Evolutionary conservation across 768 basidiomycete genomes (phyloP).

Genomic region (Imleria badia): DNA sequence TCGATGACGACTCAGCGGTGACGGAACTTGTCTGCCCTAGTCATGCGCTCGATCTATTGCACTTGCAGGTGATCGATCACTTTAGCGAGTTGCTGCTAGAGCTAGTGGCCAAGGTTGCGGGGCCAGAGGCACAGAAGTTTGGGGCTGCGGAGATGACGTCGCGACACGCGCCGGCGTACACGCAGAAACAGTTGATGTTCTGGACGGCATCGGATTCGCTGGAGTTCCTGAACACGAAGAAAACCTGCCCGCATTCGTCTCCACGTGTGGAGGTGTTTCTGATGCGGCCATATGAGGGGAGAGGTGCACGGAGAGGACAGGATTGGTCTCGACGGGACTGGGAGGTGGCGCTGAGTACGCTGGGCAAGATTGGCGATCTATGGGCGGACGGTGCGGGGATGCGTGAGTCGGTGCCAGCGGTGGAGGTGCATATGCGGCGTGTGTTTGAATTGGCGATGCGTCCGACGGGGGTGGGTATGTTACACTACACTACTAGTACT

Average conservation of each 20-base stretch:
- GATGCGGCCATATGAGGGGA: conserved; percentile 43
- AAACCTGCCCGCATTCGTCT: conserved; percentile 31
- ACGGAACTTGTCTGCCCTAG: conserved; percentile 42
- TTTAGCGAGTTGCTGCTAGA: conserved; percentile 61
- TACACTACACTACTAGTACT: neutral
- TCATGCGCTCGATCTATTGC: conserved; percentile 64
- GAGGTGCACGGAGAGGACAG: conserved; percentile 63
- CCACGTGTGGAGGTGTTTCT: conserved; percentile 56
- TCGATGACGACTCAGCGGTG: conserved; percentile 52
- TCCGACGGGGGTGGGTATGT: conserved; percentile 36
- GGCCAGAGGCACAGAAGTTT: conserved; percentile 42
- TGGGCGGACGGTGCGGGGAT: conserved; percentile 61
- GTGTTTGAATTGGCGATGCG: conserved; percentile 50
- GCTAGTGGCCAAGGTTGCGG: conserved; percentile 55
- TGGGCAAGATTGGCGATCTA: conserved; percentile 46
- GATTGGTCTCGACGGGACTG: conserved; percentile 75
- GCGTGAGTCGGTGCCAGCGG: conserved; percentile 45
- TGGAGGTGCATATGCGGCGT: conserved; percentile 47
- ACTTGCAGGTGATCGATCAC: conserved; percentile 67
- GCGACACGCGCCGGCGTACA: conserved; percentile 55
- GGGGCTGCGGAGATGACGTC: conserved; percentile 40
- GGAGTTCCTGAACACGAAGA: conserved; percentile 51
- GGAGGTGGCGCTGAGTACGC: conserved; percentile 48
- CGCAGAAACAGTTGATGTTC: conserved; percentile 39
- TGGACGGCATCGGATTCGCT: conserved; percentile 61